These are phyloP conservation scores for Clathrospora elynae DNA, from an alignment of 2,329 filamentous ascomycete genomes.

Conservation along the genomic window DNA sequence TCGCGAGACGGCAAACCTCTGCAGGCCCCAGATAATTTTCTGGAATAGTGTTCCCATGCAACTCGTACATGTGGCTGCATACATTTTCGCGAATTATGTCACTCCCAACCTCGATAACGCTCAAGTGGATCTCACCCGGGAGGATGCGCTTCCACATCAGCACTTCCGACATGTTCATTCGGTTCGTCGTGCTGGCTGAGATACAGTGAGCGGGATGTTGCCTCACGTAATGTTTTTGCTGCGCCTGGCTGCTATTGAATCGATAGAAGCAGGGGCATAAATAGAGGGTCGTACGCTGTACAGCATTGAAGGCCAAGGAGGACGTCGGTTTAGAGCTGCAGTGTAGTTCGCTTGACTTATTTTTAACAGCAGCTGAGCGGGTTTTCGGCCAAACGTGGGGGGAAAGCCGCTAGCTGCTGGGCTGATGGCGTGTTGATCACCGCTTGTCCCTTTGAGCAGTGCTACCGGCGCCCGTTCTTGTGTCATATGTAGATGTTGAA, in stretches of 20 bases:
- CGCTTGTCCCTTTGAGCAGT: conserved; percentile 25
- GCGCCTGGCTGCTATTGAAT: conserved; percentile 10
- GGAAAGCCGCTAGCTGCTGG: conserved; percentile 4
- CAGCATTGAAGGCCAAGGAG: conserved; percentile 1
- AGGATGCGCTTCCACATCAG: conserved; percentile 5
- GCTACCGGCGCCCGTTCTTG: conserved; percentile 20
- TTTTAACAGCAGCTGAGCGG: conserved; percentile 16
- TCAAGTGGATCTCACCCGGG: conserved; percentile 2
- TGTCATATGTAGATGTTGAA: neutral
- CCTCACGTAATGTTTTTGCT: neutral
- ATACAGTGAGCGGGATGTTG: neutral
- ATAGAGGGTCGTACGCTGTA: neutral
- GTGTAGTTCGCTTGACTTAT: conserved; percentile 14
- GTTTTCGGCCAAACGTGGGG: conserved; percentile 5
- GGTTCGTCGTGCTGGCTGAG: neutral
- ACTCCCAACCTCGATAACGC: neutral
- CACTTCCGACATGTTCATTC: conserved; percentile 8
- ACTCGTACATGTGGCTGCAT: too few relatives aligned
- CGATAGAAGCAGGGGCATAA: conserved; percentile 2
- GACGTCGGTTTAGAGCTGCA: conserved; percentile 26
- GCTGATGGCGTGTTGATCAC: conserved; percentile 15
- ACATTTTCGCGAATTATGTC: conserved; percentile 2
- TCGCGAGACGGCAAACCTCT: conserved; percentile 4
- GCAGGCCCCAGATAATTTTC: conserved; percentile 2
- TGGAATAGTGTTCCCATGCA: too few relatives aligned